phyloP scores from a whole-genome alignment of 352 stramenopile genomes.

The Paralagenidium karlingii region DNA sequence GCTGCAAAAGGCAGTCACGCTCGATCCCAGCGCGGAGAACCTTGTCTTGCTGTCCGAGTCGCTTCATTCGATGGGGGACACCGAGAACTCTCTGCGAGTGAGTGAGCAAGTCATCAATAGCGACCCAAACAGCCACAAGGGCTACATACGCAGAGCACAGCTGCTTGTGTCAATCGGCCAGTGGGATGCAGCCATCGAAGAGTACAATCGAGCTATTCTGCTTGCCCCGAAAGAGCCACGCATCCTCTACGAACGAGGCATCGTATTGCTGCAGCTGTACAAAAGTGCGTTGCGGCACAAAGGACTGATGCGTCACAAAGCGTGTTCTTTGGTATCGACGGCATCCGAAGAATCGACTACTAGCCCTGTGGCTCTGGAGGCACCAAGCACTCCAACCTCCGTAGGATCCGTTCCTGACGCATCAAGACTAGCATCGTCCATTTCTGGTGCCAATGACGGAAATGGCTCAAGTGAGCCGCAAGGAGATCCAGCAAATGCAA shows the following conservation, averaged over 20 bases:
- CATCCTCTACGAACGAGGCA: constrained; percentile 59
- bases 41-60: constrained; percentile 69
- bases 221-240: constrained; percentile 43
- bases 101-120: constrained; percentile 55
- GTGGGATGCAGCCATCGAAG: constrained; percentile 24
- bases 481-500: constrained; percentile 1
- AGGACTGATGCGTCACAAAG: too few relatives aligned
- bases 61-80: constrained; percentile 66
- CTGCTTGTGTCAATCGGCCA: constrained; percentile 35
- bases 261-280: constrained; percentile 63
- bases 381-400: too few relatives aligned
- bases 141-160: constrained; percentile 54
- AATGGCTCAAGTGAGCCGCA: too few relatives aligned
- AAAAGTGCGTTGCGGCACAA: too few relatives aligned
- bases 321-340: too few relatives aligned
- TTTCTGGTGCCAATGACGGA: too few relatives aligned
- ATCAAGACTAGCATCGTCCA: too few relatives aligned
- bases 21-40: constrained; percentile 57
- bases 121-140: constrained; percentile 42
- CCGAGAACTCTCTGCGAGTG: constrained; percentile 57
- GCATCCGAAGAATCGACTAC: too few relatives aligned
- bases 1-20: constrained; percentile 42
- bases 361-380: too few relatives aligned
- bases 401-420: too few relatives aligned
- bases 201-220: constrained; percentile 52